phyloP scores from a whole-genome alignment of 352 stramenopile species.

The Globisporangium apiculatum region DNA sequence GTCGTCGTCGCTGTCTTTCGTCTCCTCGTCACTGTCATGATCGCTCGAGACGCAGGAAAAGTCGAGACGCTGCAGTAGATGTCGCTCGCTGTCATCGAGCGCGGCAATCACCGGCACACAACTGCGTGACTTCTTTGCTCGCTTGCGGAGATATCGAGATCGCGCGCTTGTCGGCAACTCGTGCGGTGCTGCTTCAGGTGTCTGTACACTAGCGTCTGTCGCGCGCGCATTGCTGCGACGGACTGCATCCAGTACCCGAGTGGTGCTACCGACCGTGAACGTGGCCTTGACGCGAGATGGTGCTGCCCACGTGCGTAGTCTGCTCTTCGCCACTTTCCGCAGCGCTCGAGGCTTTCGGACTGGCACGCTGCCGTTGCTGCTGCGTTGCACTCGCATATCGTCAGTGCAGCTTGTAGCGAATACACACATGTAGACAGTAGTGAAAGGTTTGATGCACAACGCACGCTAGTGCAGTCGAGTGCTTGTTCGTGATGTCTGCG shows the following conservation, averaged over 20 bases:
- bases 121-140: slow-evolving; percentile 7
- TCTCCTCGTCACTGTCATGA: slow-evolving; percentile 1
- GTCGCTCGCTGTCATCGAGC: not conserved
- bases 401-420: not conserved
- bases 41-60: slow-evolving; percentile 7
- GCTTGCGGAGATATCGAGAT: not conserved
- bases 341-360: not conserved
- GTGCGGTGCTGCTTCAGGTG: not conserved
- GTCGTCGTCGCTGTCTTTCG: slow-evolving; percentile 2
- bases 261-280: not conserved
- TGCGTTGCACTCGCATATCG: not conserved
- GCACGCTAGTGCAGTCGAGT: not conserved
- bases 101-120: not conserved
- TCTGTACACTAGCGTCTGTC: not conserved
- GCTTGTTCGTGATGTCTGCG: slow-evolving; percentile 7
- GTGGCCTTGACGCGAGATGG: not conserved
- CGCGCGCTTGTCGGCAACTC: not conserved
- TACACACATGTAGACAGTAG: not conserved
- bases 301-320: not conserved
- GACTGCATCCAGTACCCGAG: not conserved
- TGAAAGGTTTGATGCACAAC: not conserved
- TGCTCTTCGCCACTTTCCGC: not conserved
- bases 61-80: slow-evolving; percentile 13
- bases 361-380: not conserved
- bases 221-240: not conserved